Base-by-base conservation (phyloP, 83 land plant species). In the Diphasiastrum complanatum region DNA sequence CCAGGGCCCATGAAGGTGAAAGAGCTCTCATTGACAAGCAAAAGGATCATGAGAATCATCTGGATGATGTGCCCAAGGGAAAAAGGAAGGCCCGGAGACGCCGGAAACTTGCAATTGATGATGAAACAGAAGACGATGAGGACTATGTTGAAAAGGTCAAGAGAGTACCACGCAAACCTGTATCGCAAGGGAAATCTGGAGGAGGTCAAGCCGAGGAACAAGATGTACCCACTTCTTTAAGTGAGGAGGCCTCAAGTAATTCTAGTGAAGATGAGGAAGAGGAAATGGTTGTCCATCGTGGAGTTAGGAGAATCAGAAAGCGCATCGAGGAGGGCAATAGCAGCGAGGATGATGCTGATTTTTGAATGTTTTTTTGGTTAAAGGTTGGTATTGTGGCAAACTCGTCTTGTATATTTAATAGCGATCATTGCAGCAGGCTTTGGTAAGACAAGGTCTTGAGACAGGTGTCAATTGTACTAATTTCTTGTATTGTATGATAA, bases 201-300 rank as follows among this genome's bases (percentile, higher is more conserved):
- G 22, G 10, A 24, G 41, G 43, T 41, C 61, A 37, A 58, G 61
- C 33, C 27, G 61, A 58, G n/a, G 61, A 58, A 1, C 61, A 18
- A 12, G 61, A 58, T 37, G 41, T 22, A 12, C 61, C 61, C 30
- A 33, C 61, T 11, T 37, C 61, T 14, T 37, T 35, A 16, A 58
- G 61, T 58, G 61, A 58, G 45, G 61, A 58, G 8, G 61, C 47
- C 36, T 37, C 36, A 2, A 58, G 61, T 35, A 58, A 58, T 23
- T 58, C 33, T 58, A 58, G 61, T 58, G 61, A 58, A 37, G 55
- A 51, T 8, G 61, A 58, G 16, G 61, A 58, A 33, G 45, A 41
- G n/a, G 61, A 58, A 35, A 58, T 58, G 61, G 61, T 58, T 1
- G 61, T 58, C 5, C 61, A 35, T 37, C 61, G 61, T 37, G 41